Percentiles rank a stretch among this genome's conserved stretches.
These are phyloP conservation scores for Lentinula boryana DNA, from an alignment of 768 basidiomycete genomes.

Conservation along the genomic window DNA sequence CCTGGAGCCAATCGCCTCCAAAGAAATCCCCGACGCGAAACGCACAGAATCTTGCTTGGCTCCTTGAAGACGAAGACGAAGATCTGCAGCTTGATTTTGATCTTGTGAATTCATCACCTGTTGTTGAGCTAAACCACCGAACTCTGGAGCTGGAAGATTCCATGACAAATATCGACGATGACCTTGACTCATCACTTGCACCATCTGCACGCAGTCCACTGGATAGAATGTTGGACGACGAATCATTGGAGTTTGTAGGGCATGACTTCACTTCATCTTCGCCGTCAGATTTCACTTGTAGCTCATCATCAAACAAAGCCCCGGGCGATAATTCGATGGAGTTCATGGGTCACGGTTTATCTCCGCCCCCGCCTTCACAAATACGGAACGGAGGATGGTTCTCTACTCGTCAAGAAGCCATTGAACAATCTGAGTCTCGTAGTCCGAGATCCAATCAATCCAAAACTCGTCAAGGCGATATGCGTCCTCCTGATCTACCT, in stretches of 20 bases:
- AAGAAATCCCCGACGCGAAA: neutral
- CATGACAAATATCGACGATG: neutral
- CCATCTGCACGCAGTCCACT: neutral
- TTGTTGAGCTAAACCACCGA: neutral
- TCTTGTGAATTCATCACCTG: conserved; percentile 48
- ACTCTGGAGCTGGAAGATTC: neutral
- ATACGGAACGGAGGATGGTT: neutral
- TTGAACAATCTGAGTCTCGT: neutral
- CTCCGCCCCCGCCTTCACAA: conserved; percentile 4
- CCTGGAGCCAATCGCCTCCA: neutral
- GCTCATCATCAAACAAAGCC: neutral
- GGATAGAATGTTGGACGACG: conserved; percentile 9
- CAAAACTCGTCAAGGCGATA: conserved; percentile 18
- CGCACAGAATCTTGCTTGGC: conserved; percentile 51
- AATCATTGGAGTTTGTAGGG: conserved; percentile 19
- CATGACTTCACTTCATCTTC: conserved; percentile 14
- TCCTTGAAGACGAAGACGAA: conserved; percentile 54
- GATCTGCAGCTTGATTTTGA: conserved; percentile 44
- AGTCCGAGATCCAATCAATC: conserved; percentile 1
- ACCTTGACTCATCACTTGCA: neutral
- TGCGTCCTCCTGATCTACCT: conserved; percentile 31
- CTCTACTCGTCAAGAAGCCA: neutral
- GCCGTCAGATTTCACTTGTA: neutral
- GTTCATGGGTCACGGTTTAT: conserved; percentile 6
- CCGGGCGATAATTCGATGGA: conserved; percentile 17